Conservation (phyloP, 192 early-diverging fungal genomes). For the Coemansia sp. region DNA sequence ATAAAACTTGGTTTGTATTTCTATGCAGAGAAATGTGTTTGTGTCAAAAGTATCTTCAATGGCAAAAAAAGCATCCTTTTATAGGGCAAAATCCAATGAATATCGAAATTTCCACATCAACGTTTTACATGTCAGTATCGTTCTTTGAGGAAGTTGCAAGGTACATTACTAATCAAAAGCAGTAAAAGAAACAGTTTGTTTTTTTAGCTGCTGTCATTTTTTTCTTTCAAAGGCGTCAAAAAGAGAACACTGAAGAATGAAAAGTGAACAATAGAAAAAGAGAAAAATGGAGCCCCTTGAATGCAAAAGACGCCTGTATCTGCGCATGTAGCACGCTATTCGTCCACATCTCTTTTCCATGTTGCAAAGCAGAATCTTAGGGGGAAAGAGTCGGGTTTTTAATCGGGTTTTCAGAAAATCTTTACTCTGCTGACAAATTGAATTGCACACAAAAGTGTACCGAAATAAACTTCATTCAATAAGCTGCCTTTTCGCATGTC, state of each 20-base stretch:
- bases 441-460: neutral
- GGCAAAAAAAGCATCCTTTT: neutral
- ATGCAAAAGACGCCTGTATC: neutral
- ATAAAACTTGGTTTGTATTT: neutral
- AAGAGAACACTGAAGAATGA: too few relatives aligned
- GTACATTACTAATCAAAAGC: too few relatives aligned
- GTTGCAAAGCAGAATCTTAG: neutral
- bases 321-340: neutral
- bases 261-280: neutral
- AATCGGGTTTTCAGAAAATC: neutral
- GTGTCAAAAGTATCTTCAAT: neutral
- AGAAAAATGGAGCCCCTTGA: neutral
- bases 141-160: too few relatives aligned
- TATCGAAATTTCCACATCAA: too few relatives aligned
- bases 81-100: neutral
- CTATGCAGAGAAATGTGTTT: conserved; percentile 5
- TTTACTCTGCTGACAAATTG: neutral
- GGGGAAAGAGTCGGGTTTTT: neutral
- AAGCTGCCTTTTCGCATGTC: neutral
- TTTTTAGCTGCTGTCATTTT: too few relatives aligned
- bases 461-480: neutral
- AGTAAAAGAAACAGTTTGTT: too few relatives aligned
- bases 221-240: too few relatives aligned
- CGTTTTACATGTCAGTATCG: too few relatives aligned
- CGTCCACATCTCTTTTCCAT: neutral